Evolutionary conservation across 2,329 filamentous ascomycete genomes (phyloP).

Genomic region (Ophiostoma australiae): DNA sequence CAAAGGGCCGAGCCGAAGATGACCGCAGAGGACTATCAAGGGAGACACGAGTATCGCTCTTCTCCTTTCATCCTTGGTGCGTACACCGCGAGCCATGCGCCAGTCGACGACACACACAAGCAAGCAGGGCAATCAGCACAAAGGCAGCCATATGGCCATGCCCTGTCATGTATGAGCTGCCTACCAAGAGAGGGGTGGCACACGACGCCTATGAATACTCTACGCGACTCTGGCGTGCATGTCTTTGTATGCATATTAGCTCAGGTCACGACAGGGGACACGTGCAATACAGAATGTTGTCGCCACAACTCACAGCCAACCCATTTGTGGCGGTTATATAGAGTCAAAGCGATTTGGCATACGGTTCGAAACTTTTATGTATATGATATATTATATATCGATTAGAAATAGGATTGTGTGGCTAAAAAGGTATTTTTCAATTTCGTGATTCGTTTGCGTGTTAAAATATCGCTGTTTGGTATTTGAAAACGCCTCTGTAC

Average conservation of each 20-base stretch:
- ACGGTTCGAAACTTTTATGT: too few relatives aligned
- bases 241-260: too few relatives aligned
- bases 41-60: not conserved
- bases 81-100: not conserved
- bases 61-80: not conserved
- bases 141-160: not conserved
- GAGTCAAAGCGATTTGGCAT: not conserved
- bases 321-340: not conserved
- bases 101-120: not conserved
- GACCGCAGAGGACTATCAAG: not conserved
- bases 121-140: not conserved
- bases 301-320: too few relatives aligned
- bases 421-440: too few relatives aligned
- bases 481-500: slow-evolving; percentile 4
- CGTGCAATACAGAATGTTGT: too few relatives aligned
- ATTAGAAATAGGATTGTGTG: too few relatives aligned
- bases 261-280: too few relatives aligned
- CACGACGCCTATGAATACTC: not conserved
- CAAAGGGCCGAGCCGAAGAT: not conserved
- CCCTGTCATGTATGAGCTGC: not conserved
- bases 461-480: slow-evolving; percentile 3
- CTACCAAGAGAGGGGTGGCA: not conserved
- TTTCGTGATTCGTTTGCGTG: not conserved
- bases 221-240: too few relatives aligned
- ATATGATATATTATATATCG: too few relatives aligned